These are phyloP conservation scores for Arachis hypogaea DNA, from an alignment of 306 rosid genomes.

Conservation along the genomic window DNA sequence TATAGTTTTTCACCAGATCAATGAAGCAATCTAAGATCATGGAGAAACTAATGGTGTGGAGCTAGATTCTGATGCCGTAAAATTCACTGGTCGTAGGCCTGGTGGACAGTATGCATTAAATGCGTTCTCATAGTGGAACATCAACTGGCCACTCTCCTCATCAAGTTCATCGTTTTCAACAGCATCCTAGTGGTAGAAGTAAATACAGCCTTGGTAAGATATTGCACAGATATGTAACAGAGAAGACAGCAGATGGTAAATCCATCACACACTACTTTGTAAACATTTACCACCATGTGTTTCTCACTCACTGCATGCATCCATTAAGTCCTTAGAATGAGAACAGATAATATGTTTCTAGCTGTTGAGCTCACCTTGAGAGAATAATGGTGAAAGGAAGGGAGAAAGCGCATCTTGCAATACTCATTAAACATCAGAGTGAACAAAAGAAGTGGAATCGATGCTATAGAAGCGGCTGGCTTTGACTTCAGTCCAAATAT, in stretches of 20 bases:
- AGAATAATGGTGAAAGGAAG: slow-evolving; percentile 60
- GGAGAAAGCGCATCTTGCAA: slow-evolving; percentile 94
- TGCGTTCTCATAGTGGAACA: slow-evolving; percentile 66
- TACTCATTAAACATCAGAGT: slow-evolving; percentile 81
- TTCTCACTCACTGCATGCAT: no score
- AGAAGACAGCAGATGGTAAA: no score
- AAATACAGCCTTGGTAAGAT: background rate
- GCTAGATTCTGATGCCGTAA: slow-evolving; percentile 53
- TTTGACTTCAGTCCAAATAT: slow-evolving; percentile 78
- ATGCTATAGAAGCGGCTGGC: slow-evolving; percentile 82
- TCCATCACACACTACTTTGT: no score
- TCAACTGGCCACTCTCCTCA: slow-evolving; percentile 50
- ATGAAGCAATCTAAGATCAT: slow-evolving; percentile 33
- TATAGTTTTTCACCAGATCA: background rate
- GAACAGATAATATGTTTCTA: background rate
- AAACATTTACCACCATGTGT: no score
- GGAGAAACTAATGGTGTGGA: slow-evolving; percentile 51
- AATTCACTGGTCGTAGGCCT: slow-evolving; percentile 60
- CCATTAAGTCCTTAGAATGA: no score
- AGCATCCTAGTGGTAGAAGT: slow-evolving; percentile 54
- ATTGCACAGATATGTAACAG: background rate
- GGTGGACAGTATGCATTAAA: slow-evolving; percentile 72
- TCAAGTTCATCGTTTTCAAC: slow-evolving; percentile 79
- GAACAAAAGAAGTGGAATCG: slow-evolving; percentile 67
- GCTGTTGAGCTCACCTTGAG: slow-evolving; percentile 57